phyloP scores from a whole-genome alignment of 768 basidiomycete genomes.

The Hypholoma fasciculare region DNA sequence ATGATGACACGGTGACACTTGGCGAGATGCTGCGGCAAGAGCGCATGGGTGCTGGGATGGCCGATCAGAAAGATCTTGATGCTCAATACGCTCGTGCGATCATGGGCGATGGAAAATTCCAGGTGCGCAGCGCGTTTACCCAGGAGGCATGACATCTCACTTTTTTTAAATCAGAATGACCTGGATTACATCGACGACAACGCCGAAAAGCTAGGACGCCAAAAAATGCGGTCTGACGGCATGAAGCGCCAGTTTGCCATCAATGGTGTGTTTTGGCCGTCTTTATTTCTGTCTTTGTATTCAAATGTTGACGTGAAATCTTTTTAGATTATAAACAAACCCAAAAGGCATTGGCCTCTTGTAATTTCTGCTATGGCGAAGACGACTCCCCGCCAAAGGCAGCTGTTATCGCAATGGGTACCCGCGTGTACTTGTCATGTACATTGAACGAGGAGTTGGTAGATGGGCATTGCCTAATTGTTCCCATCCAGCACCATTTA shows the following conservation, averaged over 20 bases:
- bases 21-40: constrained; percentile 95
- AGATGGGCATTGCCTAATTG: constrained; percentile 90
- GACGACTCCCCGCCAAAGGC: constrained; percentile 89
- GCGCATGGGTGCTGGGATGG: constrained; percentile 82
- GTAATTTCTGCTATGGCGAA: constrained; percentile 90
- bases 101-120: constrained; percentile 84
- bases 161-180: constrained; percentile 54
- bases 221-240: constrained; percentile 95
- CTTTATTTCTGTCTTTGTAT: not conserved
- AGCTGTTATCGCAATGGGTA: constrained; percentile 88
- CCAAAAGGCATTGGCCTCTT: constrained; percentile 84
- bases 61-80: constrained; percentile 91
- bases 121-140: constrained; percentile 44
- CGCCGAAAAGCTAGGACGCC: constrained; percentile 86
- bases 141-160: not conserved
- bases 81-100: constrained; percentile 87
- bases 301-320: not conserved
- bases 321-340: constrained; percentile 88
- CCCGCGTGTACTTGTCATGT: constrained; percentile 87
- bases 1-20: constrained; percentile 84
- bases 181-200: constrained; percentile 97
- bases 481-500: constrained; percentile 93
- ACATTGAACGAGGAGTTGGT: constrained; percentile 88
- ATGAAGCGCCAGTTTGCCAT: constrained; percentile 98
- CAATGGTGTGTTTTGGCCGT: constrained; percentile 58